These are phyloP conservation scores for Trichoderma cornu-damae DNA, from an alignment of 2,329 filamentous ascomycete genomes.

Conservation along the genomic window DNA sequence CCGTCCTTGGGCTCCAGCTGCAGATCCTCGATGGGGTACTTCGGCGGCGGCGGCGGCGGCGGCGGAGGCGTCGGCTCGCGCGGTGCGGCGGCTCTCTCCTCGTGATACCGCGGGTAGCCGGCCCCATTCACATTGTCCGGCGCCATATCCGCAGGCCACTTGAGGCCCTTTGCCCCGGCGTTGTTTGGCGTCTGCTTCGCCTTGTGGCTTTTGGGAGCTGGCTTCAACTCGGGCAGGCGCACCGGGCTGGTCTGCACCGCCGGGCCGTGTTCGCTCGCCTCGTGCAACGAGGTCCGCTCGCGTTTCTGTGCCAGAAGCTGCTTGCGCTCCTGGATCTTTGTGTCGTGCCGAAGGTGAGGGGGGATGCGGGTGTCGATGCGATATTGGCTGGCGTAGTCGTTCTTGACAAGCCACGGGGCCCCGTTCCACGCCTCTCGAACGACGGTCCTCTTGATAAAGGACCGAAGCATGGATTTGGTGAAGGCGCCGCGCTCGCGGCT, in stretches of 20 bases:
- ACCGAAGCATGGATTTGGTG: slow-evolving; percentile 87
- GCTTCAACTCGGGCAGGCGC: slow-evolving; percentile 68
- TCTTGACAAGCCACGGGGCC: slow-evolving; percentile 94
- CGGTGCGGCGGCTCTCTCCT: slow-evolving; percentile 30
- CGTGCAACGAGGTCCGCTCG: slow-evolving; percentile 40
- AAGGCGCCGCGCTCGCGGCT: slow-evolving; percentile 85
- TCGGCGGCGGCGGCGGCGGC: slow-evolving; percentile 71
- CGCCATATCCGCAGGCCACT: slow-evolving; percentile 31
- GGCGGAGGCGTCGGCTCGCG: slow-evolving; percentile 48
- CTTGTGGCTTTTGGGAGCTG: slow-evolving; percentile 65
- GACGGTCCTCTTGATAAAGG: slow-evolving; percentile 94
- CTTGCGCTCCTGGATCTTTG: slow-evolving; percentile 71
- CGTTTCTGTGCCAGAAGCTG: slow-evolving; percentile 63
- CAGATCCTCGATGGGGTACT: slow-evolving; percentile 93
- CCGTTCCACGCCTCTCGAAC: slow-evolving; percentile 87
- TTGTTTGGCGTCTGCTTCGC: slow-evolving; percentile 41
- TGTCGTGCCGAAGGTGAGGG: slow-evolving; percentile 73
- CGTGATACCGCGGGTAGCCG: slow-evolving; percentile 43
- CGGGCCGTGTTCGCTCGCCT: slow-evolving; percentile 38
- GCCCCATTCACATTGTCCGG: slow-evolving; percentile 42
- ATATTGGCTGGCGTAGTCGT: slow-evolving; percentile 75
- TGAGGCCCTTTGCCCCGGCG: slow-evolving; percentile 41
- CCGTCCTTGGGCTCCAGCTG: slow-evolving; percentile 67
- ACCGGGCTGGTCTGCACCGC: slow-evolving; percentile 42
- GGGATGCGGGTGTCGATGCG: slow-evolving; percentile 86